A percentile compares a stretch with the other conserved stretches of the same genome.
Conservation (phyloP, 164 flowering plant genomes). For the Stephania japonica region DNA sequence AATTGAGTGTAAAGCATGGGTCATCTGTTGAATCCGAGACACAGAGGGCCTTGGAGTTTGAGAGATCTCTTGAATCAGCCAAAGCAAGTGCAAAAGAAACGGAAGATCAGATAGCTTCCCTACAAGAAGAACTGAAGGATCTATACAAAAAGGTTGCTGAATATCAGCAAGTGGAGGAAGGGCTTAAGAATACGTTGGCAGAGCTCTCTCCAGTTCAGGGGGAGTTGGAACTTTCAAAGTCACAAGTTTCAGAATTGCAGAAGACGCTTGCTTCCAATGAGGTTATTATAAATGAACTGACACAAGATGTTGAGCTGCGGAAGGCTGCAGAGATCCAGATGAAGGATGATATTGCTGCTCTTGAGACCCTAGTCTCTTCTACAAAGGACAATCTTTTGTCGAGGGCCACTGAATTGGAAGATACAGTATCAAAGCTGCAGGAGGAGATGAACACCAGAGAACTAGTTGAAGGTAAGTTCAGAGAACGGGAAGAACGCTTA, state of each 20-base stretch:
- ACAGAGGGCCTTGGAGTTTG: constrained; percentile 62
- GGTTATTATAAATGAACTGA: constrained; percentile 34
- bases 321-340: constrained; percentile 50
- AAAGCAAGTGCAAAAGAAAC: constrained; percentile 50
- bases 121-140: constrained; percentile 62
- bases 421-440: constrained; percentile 38
- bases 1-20: constrained; percentile 55
- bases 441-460: constrained; percentile 42
- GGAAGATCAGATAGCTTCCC: constrained; percentile 59
- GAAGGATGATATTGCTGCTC: constrained; percentile 45
- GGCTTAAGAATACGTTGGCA: constrained; percentile 33
- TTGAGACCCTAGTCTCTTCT: constrained; percentile 34
- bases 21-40: constrained; percentile 56
- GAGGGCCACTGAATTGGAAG: constrained; percentile 61
- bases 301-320: constrained; percentile 44
- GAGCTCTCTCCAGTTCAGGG: constrained; percentile 53
- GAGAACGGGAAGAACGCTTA: constrained; percentile 32
- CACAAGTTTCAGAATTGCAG: constrained; percentile 41
- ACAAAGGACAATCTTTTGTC: constrained; percentile 50
- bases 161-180: constrained; percentile 59
- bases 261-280: constrained; percentile 49
- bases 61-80: constrained; percentile 55
- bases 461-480: constrained; percentile 30
- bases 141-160: constrained; percentile 59
- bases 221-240: constrained; percentile 50